Conservation (phyloP, 345 rosid species). For the Toxicodendron radicans region DNA sequence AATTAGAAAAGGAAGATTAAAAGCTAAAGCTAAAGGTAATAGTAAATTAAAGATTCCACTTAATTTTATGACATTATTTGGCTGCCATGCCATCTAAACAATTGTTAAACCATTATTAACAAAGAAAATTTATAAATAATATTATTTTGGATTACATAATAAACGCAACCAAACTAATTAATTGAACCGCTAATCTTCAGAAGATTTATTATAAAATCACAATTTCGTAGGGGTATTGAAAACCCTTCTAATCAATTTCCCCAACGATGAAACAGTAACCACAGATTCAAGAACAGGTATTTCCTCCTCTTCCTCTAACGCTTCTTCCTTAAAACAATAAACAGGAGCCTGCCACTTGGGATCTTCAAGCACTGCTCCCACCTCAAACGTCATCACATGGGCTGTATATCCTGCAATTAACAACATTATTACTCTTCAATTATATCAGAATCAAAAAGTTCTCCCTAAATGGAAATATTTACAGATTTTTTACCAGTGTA, state of each 20-base stretch:
- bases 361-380: constrained; percentile 61
- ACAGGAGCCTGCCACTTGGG: constrained; percentile 60
- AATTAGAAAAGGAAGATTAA: too few relatives aligned
- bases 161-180: too few relatives aligned
- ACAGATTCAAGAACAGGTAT: constrained; percentile 17
- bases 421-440: neutral
- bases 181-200: neutral
- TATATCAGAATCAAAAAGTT: neutral
- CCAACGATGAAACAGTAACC: neutral
- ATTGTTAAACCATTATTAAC: too few relatives aligned
- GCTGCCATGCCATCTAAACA: too few relatives aligned
- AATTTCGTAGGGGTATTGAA: neutral
- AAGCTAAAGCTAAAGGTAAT: too few relatives aligned
- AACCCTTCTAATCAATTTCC: constrained; percentile 19
- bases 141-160: too few relatives aligned
- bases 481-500: constrained; percentile 36
- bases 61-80: too few relatives aligned
- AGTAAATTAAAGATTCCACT: too few relatives aligned
- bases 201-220: neutral
- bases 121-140: too few relatives aligned
- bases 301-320: constrained; percentile 23
- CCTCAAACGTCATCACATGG: constrained; percentile 69
- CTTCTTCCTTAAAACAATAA: constrained; percentile 43
- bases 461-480: neutral
- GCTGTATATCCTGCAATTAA: constrained; percentile 43